phyloP scores from a whole-genome alignment of 495 filamentous ascomycete species.

The Copromyces sp. region DNA sequence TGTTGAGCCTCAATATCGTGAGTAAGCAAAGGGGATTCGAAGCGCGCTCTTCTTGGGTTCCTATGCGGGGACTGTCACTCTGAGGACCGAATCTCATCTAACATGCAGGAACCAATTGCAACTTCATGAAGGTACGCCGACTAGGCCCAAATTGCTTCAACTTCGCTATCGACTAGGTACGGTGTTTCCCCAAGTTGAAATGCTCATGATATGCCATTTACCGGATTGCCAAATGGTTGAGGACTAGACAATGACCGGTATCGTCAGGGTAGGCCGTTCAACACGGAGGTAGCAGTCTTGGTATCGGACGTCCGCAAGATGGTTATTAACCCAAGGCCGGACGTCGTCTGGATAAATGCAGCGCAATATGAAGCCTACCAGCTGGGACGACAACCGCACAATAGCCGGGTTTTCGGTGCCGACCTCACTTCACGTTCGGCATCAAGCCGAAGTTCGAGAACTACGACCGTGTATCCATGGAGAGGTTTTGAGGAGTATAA shows the following conservation, averaged over 20 bases:
- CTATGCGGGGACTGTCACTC: background rate
- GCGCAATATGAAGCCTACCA: constrained; percentile 6
- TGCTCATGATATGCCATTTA: background rate
- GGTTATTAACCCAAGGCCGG: constrained; percentile 15
- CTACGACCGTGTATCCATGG: background rate
- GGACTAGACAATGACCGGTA: background rate
- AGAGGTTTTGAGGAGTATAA: constrained; percentile 3
- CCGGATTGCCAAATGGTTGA: background rate
- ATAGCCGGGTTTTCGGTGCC: background rate
- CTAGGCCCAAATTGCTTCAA: background rate
- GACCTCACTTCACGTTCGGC: background rate
- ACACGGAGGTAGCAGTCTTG: constrained; percentile 3
- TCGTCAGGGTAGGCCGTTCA: background rate
- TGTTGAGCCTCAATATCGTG: background rate
- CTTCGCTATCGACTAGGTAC: background rate
- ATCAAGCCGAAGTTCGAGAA: background rate
- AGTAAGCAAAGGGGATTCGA: background rate
- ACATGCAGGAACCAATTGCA: constrained; percentile 14
- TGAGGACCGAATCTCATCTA: background rate
- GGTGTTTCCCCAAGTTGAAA: background rate
- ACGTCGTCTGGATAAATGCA: constrained; percentile 19
- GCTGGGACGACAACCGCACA: background rate
- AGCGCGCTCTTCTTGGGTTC: background rate
- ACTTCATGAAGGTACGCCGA: constrained; percentile 1
- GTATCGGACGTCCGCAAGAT: constrained; percentile 16